Evolutionary conservation across 2,329 filamentous ascomycete genomes (phyloP).

Genomic region (Camptophora hylomeconis): DNA sequence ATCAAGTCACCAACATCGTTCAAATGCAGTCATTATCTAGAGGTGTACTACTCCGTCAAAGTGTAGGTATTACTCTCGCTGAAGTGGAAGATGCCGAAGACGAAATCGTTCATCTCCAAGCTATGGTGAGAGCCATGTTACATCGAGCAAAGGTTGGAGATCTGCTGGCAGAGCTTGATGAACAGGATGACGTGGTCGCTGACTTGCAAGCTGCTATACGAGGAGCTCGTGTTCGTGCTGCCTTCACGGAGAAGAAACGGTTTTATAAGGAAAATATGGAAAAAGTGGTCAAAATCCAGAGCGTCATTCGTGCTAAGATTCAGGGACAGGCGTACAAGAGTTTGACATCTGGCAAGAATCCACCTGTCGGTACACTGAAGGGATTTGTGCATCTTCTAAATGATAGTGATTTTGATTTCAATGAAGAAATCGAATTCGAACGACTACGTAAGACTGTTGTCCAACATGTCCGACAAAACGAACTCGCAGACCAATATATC

Average conservation of each 20-base stretch:
- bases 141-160: constrained; percentile 60
- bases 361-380: constrained; percentile 90
- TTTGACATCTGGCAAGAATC: constrained; percentile 88
- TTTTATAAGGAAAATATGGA: constrained; percentile 97
- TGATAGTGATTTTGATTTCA: constrained; percentile 97
- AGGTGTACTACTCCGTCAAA: constrained; percentile 27
- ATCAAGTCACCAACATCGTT: constrained; percentile 21
- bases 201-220: constrained; percentile 63
- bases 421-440: constrained; percentile 96
- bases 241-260: constrained; percentile 71
- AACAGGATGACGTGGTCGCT: constrained; percentile 63
- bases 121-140: constrained; percentile 64
- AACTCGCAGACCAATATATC: constrained; percentile 94
- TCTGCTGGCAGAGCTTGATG: constrained; percentile 64
- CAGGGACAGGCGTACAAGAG: constrained; percentile 98
- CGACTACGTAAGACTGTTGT: constrained; percentile 89
- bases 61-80: constrained; percentile 44
- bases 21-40: constrained; percentile 28
- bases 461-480: constrained; percentile 92
- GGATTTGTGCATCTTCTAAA: constrained; percentile 96
- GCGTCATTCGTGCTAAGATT: constrained; percentile 84
- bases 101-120: constrained; percentile 59
- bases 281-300: constrained; percentile 97
- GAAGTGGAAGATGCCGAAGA: constrained; percentile 57
- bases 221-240: constrained; percentile 58